Base-by-base conservation (phyloP, 2,329 filamentous ascomycete species). In the Aspergillus alliaceus region DNA sequence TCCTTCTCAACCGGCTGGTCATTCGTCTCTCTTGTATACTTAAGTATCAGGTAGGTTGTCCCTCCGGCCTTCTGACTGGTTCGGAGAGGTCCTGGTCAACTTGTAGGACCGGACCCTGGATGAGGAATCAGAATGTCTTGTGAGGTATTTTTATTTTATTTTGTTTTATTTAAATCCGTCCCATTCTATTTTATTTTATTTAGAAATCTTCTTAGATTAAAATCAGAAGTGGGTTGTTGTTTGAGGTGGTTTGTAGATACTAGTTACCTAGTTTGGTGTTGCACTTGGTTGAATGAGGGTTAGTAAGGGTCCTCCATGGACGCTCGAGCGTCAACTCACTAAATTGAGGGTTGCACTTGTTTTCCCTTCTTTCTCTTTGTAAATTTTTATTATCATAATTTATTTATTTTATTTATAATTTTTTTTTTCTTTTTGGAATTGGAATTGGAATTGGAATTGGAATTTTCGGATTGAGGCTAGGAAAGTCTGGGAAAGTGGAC, bases 21-120 rank as follows among this genome's bases (percentile, higher is more conserved):
- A n/a, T n/a, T n/a, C n/a, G n/a, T n/a, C n/a, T n/a, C n/a, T n/a
- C n/a, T n/a, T n/a, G n/a, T n/a, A n/a, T n/a, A n/a, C n/a, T n/a
- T n/a, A n/a, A n/a, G 35, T 53, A 42, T 47, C 44, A 47, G 44
- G 31, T 53, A 46, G 24, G 27, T 54, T 47, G 20, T 42, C 4
- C 6, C 4, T 11, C 15, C 22, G 37, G 25, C n/a, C 44, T 20
- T 47, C 24, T 47, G 44, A 47, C 44, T 47, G 44, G 44, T 47
- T 31, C 39, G 18, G 39, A 24, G 39, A n/a, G n/a, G n/a, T n/a
- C n/a, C n/a, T n/a, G n/a, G 39, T 25, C 39, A 15, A 42, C 39
- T 35, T 4, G 32, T n/a, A 42, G 39, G 22, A 42, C 39, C 39
- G n/a, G n/a, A n/a, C n/a, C n/a, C 39, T 42, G 39, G 39, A 42